Percentiles rank a stretch among this genome's conserved stretches.
Evolutionary conservation across 2,329 filamentous ascomycete species (phyloP).

Genomic region (Aspergillus persii): DNA sequence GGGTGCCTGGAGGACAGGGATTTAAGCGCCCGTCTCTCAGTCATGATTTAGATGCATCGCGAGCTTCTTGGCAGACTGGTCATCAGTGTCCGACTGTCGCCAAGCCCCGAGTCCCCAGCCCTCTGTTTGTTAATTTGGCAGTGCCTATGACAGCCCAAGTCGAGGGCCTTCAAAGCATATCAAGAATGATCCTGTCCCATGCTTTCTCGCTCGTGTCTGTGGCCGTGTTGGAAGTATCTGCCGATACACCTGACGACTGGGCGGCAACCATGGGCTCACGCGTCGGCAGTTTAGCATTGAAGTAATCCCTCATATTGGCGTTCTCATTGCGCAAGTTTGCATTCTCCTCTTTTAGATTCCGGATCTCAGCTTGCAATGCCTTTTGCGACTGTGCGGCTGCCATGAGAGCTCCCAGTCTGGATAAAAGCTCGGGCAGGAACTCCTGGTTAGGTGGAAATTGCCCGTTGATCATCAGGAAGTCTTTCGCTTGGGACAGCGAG

Average conservation of each 20-base stretch:
- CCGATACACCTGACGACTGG: constrained; percentile 2
- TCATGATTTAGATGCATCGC: no score
- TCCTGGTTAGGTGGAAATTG: constrained; percentile 10
- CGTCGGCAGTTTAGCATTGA: constrained; percentile 14
- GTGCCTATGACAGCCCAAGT: no score
- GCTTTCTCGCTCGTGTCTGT: constrained; percentile 17
- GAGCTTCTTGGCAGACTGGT: no score
- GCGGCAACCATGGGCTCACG: constrained; percentile 9
- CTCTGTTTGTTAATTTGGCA: no score
- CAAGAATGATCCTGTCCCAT: constrained; percentile 27
- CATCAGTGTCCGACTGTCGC: no score
- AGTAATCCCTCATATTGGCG: constrained; percentile 19
- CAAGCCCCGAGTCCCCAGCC: no score
- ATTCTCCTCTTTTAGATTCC: constrained; percentile 23
- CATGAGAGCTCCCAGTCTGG: constrained; percentile 24
- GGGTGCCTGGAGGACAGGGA: neutral
- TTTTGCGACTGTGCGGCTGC: constrained; percentile 21
- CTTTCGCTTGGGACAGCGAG: constrained; percentile 5
- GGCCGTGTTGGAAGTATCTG: constrained; percentile 10
- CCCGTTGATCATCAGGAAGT: constrained; percentile 13
- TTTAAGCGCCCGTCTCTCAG: no score
- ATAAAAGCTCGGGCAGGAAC: constrained; percentile 17
- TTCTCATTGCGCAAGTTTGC: constrained; percentile 23
- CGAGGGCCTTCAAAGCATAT: constrained; percentile 20
- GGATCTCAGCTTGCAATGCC: constrained; percentile 16